These are phyloP conservation scores for Lasiosphaeria hispida DNA, from an alignment of 495 filamentous ascomycete genomes.

Conservation along the genomic window DNA sequence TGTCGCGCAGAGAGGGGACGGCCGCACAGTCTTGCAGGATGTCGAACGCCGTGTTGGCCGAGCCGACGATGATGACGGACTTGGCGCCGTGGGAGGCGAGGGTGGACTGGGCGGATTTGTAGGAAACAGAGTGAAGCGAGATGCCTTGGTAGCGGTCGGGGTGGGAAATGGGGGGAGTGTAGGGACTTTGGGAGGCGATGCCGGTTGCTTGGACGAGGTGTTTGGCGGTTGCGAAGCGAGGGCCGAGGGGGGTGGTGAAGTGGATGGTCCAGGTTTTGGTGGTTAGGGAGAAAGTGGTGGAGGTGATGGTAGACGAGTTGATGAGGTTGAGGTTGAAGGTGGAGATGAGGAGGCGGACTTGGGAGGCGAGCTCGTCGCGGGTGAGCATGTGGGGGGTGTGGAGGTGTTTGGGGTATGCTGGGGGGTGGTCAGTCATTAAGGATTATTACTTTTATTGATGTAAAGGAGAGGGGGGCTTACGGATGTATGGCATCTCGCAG, in stretches of 20 bases:
- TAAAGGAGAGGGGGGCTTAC: slow-evolving; percentile 13
- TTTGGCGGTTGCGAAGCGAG: slow-evolving; percentile 18
- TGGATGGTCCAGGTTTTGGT: slow-evolving; percentile 24
- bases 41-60: slow-evolving; percentile 41
- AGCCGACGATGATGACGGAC: slow-evolving; percentile 36
- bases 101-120: slow-evolving; percentile 15
- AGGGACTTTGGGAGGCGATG: slow-evolving; percentile 23
- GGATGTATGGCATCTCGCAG: slow-evolving; percentile 29
- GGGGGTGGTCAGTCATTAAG: background rate
- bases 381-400: slow-evolving; percentile 17
- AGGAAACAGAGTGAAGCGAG: slow-evolving; percentile 28
- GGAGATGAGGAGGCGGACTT: slow-evolving; percentile 23
- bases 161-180: slow-evolving; percentile 23
- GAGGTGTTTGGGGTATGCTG: slow-evolving; percentile 21
- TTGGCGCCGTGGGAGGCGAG: slow-evolving; percentile 20
- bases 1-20: slow-evolving; percentile 12
- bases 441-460: background rate
- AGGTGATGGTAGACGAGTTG: slow-evolving; percentile 24
- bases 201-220: slow-evolving; percentile 38
- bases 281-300: slow-evolving; percentile 22
- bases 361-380: slow-evolving; percentile 28
- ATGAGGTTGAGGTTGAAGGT: slow-evolving; percentile 32
- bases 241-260: slow-evolving; percentile 12
- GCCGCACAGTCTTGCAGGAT: slow-evolving; percentile 31
- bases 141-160: slow-evolving; percentile 24